Evolutionary conservation across 129 eudicot species (phyloP).

Genomic region (Lactuca sativa): DNA sequence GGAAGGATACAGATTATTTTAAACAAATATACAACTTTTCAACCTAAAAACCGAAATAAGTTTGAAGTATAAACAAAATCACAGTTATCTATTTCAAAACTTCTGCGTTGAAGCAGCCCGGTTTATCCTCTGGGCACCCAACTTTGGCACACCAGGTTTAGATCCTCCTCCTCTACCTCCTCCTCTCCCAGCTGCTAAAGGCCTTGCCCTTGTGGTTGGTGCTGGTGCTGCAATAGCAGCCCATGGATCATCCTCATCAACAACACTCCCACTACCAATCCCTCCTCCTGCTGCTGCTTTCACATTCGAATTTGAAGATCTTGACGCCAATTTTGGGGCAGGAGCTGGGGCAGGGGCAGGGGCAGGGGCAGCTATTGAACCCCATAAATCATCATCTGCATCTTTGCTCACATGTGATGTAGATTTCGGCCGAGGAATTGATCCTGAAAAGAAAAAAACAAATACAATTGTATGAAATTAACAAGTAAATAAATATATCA

Average conservation of each 20-base stretch:
- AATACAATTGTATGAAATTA: not conserved
- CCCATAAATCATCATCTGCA: conserved; percentile 81
- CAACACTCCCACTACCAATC: conserved; percentile 25
- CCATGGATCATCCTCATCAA: conserved; percentile 78
- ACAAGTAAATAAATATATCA: not conserved
- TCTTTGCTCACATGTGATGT: conserved; percentile 50
- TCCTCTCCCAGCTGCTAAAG: conserved; percentile 74
- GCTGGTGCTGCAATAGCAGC: conserved; percentile 97
- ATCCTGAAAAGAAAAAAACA: conserved; percentile 33
- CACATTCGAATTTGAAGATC: conserved; percentile 41
- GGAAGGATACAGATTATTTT: conserved; percentile 36
- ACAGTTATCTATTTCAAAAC: conserved; percentile 17
- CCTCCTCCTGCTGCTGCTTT: conserved; percentile 7
- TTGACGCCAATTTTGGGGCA: conserved; percentile 48
- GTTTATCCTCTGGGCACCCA: conserved; percentile 95
- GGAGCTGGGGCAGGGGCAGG: conserved; percentile 51
- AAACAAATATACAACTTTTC: conserved; percentile 29
- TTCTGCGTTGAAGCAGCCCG: conserved; percentile 68
- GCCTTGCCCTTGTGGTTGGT: conserved; percentile 82
- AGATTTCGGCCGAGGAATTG: conserved; percentile 55
- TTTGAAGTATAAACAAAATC: conserved; percentile 19
- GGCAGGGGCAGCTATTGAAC: conserved; percentile 75
- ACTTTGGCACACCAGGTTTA: conserved; percentile 63
- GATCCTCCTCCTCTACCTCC: conserved; percentile 66
- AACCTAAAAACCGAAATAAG: conserved; percentile 33